Evolutionary conservation across 2,329 filamentous ascomycete species (phyloP).

Genomic region (Xylariaceae sp.): DNA sequence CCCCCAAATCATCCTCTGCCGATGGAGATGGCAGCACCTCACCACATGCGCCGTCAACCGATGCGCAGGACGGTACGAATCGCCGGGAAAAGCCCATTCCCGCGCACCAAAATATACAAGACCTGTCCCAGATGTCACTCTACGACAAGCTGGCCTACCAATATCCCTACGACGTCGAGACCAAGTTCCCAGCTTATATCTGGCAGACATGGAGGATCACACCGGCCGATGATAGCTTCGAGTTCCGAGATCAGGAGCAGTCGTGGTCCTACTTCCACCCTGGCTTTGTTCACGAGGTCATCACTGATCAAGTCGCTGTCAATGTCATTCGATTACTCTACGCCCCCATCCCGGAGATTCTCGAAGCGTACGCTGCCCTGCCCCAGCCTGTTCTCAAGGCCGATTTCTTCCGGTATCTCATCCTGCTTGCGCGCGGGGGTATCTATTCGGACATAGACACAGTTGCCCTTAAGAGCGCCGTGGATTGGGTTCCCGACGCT

Average conservation of each 20-base stretch:
- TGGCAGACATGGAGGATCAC: conserved; percentile 98
- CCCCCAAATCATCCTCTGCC: conserved; percentile 23
- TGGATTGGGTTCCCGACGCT: conserved; percentile 77
- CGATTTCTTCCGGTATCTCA: conserved; percentile 72
- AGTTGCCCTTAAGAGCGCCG: conserved; percentile 70
- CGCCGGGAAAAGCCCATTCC: conserved; percentile 32
- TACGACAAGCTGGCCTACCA: conserved; percentile 83
- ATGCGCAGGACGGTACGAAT: conserved; percentile 6
- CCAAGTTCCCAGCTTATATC: conserved; percentile 93
- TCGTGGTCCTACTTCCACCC: conserved; percentile 86
- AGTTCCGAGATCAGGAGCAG: conserved; percentile 76
- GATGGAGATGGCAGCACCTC: conserved; percentile 14
- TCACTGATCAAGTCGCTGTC: conserved; percentile 81
- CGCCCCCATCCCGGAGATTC: conserved; percentile 70
- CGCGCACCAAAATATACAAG: conserved; percentile 59
- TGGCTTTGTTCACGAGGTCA: conserved; percentile 90
- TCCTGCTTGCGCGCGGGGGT: conserved; percentile 55
- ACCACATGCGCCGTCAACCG: conserved; percentile 23
- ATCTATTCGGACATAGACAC: conserved; percentile 93
- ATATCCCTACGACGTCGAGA: conserved; percentile 84
- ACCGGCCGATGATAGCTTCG: conserved; percentile 70
- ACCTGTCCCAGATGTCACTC: conserved; percentile 66
- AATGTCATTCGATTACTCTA: conserved; percentile 83
- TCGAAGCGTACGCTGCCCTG: conserved; percentile 68
- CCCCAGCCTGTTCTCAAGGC: conserved; percentile 72